Base-by-base conservation (phyloP, 352 stramenopile species). In the Globisporangium solare region DNA sequence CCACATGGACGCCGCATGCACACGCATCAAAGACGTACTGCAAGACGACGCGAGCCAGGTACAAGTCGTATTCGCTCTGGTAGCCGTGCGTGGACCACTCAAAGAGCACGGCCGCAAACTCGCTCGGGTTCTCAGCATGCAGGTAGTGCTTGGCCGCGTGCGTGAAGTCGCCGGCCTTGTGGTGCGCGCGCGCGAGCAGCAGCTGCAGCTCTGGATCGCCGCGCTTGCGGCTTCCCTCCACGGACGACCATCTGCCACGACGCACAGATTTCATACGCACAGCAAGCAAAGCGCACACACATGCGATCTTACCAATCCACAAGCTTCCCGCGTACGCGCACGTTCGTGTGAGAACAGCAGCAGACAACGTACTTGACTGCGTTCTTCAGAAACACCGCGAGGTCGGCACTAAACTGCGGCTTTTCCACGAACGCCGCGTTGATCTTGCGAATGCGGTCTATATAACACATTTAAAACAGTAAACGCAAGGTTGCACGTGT, bases 101-200 rank as follows among this genome's bases (percentile, higher is more conserved):
- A 48, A 91, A 83, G 27, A 95, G 63, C 64, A 84, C 58, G 0
- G 85, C 69, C 0, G 80, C 77, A 48, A 94, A 77, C 58, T 94
- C 82, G 4, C 67, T 48, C 2, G 85, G 82, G 31, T 74, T 82
- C 62, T 92, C 86, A 4, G 82, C 73, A 51, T 93, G 80, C 47
- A 93, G 60, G 60, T 83, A 94, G 59, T 92, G 85, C 57, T 94
- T 92, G 46, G 81, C 68, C 4, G 83, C 75, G 52, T 82, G 76
- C 37, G 74, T 68, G 49, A 71, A 88, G 56, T 94, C 80, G 24
- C 63, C 73, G n/a, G 73, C 76, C 7, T 54, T 31, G 24, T 54
- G 70, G 53, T 90, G 79, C 1, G 83, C 82, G 15, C 71, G 73
- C 2, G 77, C 67, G 27, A 93, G 67, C 46, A 89, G 62, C 39